Percentiles rank a stretch among this genome's conserved stretches.
Conservation (phyloP, 2,329 filamentous ascomycete species). For the Aspergillus costaricaensis region DNA sequence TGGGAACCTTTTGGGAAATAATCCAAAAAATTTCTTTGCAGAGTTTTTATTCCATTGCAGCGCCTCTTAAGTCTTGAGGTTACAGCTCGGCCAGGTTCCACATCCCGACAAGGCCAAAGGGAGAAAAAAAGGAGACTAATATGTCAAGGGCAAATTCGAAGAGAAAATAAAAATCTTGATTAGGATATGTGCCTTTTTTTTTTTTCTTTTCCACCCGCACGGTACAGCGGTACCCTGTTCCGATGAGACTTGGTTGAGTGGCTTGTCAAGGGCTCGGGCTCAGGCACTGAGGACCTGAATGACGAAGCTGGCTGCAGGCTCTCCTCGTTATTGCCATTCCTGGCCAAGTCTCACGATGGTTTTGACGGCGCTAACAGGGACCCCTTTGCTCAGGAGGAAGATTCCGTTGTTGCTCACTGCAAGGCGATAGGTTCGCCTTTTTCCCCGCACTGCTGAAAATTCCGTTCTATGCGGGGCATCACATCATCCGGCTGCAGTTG, state of each 20-base stretch:
- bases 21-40: conserved; percentile 5
- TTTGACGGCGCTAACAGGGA: conserved; percentile 6
- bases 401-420: conserved; percentile 2
- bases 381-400: conserved; percentile 2
- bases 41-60: conserved; percentile 6
- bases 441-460: conserved; percentile 33
- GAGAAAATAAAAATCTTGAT: background rate
- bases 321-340: conserved; percentile 16
- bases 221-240: background rate
- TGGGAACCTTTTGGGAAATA: conserved; percentile 12
- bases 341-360: conserved; percentile 9
- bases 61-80: background rate
- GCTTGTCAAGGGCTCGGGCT: background rate
- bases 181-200: background rate
- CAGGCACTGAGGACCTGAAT: background rate
- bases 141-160: background rate
- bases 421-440: conserved; percentile 2
- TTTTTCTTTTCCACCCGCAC: background rate
- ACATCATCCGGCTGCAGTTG: conserved; percentile 18
- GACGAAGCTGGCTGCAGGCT: background rate
- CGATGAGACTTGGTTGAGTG: too few relatives aligned
- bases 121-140: background rate
- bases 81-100: conserved; percentile 12
- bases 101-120: background rate
- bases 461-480: conserved; percentile 30